phyloP scores from a whole-genome alignment of 768 basidiomycete genomes.

The Pholiota microspora region DNA sequence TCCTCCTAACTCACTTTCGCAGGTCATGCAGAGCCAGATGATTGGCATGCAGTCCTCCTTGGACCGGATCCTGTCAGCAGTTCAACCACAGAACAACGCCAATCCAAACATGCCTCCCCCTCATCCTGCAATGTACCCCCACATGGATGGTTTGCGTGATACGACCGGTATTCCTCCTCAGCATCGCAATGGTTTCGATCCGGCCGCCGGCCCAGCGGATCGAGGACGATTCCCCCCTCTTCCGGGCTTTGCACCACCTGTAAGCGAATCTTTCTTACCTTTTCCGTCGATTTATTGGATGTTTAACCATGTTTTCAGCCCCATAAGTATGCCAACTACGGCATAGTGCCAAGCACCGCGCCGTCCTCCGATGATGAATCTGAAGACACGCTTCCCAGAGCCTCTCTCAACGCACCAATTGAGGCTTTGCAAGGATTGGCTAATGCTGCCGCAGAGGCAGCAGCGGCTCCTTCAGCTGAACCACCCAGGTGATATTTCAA shows the following conservation, averaged over 20 bases:
- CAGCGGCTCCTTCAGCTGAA: conserved; percentile 69
- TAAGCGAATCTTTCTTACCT: conserved; percentile 36
- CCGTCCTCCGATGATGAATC: conserved; percentile 91
- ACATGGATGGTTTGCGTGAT: conserved; percentile 30
- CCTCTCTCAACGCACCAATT: conserved; percentile 87
- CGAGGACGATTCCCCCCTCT: conserved; percentile 65
- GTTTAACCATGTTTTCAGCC: conserved; percentile 43
- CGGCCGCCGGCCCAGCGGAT: conserved; percentile 28
- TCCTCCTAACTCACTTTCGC: not conserved
- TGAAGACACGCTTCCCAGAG: conserved; percentile 82
- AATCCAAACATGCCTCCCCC: conserved; percentile 32
- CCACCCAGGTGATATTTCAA: conserved; percentile 50
- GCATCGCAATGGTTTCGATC: conserved; percentile 41
- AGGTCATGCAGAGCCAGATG: conserved; percentile 95
- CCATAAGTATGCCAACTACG: conserved; percentile 89
- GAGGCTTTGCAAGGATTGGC: conserved; percentile 93
- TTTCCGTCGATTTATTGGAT: conserved; percentile 7
- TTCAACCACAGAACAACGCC: conserved; percentile 44
- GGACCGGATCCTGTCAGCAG: conserved; percentile 74
- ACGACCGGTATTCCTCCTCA: conserved; percentile 31
- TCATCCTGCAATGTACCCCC: conserved; percentile 33
- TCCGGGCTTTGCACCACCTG: conserved; percentile 90
- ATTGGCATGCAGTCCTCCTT: conserved; percentile 91
- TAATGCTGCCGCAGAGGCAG: conserved; percentile 93
- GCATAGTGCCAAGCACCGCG: conserved; percentile 80